Evolutionary conservation across 129 eudicot genomes (phyloP).

Genomic region (Flaveria linearis): DNA sequence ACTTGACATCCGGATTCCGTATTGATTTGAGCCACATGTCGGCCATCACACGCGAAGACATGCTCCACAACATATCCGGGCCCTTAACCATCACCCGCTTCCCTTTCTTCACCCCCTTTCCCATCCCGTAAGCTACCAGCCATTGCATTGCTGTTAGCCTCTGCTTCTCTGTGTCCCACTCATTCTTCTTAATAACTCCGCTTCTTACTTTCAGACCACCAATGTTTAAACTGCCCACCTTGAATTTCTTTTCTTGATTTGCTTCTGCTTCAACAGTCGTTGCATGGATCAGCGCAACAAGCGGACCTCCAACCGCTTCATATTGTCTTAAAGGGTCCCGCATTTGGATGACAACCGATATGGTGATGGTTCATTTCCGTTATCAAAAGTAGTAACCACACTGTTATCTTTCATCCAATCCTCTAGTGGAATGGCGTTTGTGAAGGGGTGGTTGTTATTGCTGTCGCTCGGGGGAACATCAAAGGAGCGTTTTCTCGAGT

Average conservation of each 20-base stretch:
- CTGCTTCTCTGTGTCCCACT: conserved; percentile 89
- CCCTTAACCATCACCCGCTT: conserved; percentile 52
- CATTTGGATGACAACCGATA: conserved; percentile 60
- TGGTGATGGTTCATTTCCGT: conserved; percentile 38
- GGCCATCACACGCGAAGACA: conserved; percentile 83
- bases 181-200: conserved; percentile 47
- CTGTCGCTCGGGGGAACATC: conserved; percentile 64
- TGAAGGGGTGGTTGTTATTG: conserved; percentile 34
- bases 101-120: conserved; percentile 67
- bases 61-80: conserved; percentile 78
- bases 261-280: conserved; percentile 35
- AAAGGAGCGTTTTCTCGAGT: conserved; percentile 72
- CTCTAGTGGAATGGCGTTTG: conserved; percentile 66
- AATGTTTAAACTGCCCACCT: conserved; percentile 56
- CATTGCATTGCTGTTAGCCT: conserved; percentile 86
- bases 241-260: conserved; percentile 65
- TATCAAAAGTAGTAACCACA: conserved; percentile 8
- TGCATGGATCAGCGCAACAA: conserved; percentile 60
- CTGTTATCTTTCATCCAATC: conserved; percentile 61
- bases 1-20: conserved; percentile 88
- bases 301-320: conserved; percentile 93
- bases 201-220: conserved; percentile 74
- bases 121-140: conserved; percentile 81
- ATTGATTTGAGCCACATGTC: conserved; percentile 97
- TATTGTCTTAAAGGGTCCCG: conserved; percentile 81